These are phyloP conservation scores for Sclerotinia subarctica DNA, from an alignment of 2,329 filamentous ascomycete species.

Conservation along the genomic window DNA sequence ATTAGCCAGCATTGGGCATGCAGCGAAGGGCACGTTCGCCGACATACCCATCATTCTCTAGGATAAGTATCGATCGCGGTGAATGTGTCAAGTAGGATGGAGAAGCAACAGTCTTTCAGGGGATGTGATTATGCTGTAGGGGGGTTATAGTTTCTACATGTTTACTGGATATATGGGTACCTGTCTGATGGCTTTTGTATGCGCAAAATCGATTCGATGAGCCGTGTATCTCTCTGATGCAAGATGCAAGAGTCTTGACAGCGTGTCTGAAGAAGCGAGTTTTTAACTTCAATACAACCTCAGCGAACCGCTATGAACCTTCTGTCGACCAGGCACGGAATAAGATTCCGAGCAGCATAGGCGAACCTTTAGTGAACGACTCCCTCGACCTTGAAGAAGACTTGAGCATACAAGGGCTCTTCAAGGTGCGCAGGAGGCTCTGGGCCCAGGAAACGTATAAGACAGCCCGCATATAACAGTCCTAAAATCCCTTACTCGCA, in stretches of 20 bases:
- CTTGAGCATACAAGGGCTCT: not conserved
- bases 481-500: not conserved
- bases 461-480: too few relatives aligned
- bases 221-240: not conserved
- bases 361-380: not conserved
- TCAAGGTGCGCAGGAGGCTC: not conserved
- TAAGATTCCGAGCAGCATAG: not conserved
- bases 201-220: not conserved
- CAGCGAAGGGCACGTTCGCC: not conserved
- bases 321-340: not conserved
- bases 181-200: not conserved
- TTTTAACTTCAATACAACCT: not conserved
- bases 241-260: not conserved
- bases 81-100: not conserved
- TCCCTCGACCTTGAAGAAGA: not conserved
- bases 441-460: not conserved
- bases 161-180: not conserved
- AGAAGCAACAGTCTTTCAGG: not conserved
- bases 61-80: not conserved
- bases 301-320: not conserved
- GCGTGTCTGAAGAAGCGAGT: not conserved
- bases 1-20: not conserved
- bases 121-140: not conserved
- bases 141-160: not conserved
- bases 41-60: not conserved